phyloP scores from a whole-genome alignment of 2,329 filamentous ascomycete genomes.

The Graphiopsis chlorocephala region DNA sequence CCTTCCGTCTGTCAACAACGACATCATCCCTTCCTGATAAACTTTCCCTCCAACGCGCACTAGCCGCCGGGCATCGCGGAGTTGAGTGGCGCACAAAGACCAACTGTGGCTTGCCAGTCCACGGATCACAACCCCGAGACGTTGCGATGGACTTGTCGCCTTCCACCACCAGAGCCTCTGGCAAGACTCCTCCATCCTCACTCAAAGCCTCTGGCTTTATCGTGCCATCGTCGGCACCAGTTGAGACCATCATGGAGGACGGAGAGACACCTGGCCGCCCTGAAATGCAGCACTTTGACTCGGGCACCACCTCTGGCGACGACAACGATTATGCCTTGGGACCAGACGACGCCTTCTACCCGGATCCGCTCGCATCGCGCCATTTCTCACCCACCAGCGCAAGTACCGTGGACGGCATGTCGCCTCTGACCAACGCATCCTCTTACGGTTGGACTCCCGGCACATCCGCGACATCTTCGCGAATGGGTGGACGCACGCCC shows the following conservation, averaged over 20 bases:
- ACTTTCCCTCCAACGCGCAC: slow-evolving; percentile 5
- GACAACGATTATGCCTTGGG: slow-evolving; percentile 24
- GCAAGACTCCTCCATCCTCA: slow-evolving; percentile 14
- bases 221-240: slow-evolving; percentile 6
- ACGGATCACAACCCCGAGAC: slow-evolving; percentile 14
- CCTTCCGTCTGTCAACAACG: not conserved
- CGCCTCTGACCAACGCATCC: slow-evolving; percentile 11
- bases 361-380: slow-evolving; percentile 27
- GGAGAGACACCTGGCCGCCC: slow-evolving; percentile 28
- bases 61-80: slow-evolving; percentile 9
- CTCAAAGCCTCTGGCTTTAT: slow-evolving; percentile 12
- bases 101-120: not conserved
- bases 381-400: slow-evolving; percentile 24
- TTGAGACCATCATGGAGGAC: slow-evolving; percentile 35
- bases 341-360: slow-evolving; percentile 22
- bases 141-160: slow-evolving; percentile 11
- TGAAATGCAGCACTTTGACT: slow-evolving; percentile 30
- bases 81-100: slow-evolving; percentile 4
- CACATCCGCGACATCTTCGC: slow-evolving; percentile 11
- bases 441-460: slow-evolving; percentile 3
- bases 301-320: slow-evolving; percentile 31
- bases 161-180: slow-evolving; percentile 7
- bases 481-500: slow-evolving; percentile 2
- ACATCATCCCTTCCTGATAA: not conserved
- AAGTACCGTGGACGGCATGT: slow-evolving; percentile 18